Base-by-base conservation (phyloP, 2,329 filamentous ascomycete species). In the Ophiobolus disseminans region DNA sequence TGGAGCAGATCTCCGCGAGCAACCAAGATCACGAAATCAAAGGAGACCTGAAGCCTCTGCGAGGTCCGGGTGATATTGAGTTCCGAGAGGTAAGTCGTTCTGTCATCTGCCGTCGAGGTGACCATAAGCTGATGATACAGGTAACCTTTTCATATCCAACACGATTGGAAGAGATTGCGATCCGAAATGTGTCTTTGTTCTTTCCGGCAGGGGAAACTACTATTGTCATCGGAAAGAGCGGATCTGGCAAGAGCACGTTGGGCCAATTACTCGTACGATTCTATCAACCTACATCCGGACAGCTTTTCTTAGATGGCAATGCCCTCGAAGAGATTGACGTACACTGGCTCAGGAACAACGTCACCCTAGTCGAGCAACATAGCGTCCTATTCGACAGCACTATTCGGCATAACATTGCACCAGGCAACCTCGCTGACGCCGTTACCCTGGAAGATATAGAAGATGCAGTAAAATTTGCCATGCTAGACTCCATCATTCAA, bases 231-330 rank as follows among this genome's bases (percentile, higher is more conserved):
- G 94, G 93, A 0, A 83, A 82, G 62, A 96, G 91, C 63, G 94
- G 94, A 0, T 96, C 90, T 2, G 93, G 93, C 0, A 97, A 97
- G 71, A 96, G 91, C 60, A 97, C 93, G 0, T 66, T 97, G 1
- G 86, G 88, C 1, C 91, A 90, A 65, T 79, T 97, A 0, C 78
- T 97, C 0, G 79, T 91, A 40, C 84, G 86, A 10, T 89, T 95
- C 60, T 96, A 97, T 65, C 77, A 83, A 5, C 84, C 89, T 0
- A 71, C 75, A 0, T 75, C 75, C 0, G 93, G 92, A 0, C 71
- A 82, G 0, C 86, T 97, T 13, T 68, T 80, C 0, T 75, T 97
- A 8, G 91, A 96, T 62, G 85, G 82, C 0, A 68, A 80, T 1
- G 75, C 83, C 0, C 75, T 94, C 2, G 68, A 82, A n/a, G 75